Base-by-base conservation (phyloP, 768 basidiomycete species). In the Mycena albidolilacea region DNA sequence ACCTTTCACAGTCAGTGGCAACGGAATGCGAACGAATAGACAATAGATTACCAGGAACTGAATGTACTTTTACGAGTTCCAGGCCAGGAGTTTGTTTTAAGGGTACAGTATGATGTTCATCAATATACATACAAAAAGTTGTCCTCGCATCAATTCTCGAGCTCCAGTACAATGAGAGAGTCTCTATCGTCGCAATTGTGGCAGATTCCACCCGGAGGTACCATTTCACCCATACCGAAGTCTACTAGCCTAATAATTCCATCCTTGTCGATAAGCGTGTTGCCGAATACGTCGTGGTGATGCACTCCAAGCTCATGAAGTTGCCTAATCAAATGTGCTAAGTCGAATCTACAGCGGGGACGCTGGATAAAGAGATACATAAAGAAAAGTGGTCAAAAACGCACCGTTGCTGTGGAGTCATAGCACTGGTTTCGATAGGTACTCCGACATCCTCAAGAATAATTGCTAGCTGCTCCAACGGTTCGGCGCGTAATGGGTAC, bases 241-340 rank as follows among this genome's bases (percentile, higher is more conserved):
- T 63, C 61, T n/a, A 63, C 61, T 2, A 63, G 44, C 21, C 44
- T 21, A 21, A 63, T n/a, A 30, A 10, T 63, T 44, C 61, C 61
- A 7, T 63, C 5, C 6, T 48, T 12, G 44, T 63, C 61, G 7
- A 63, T 37, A 39, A 63, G 19, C 10, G 61, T 63, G 61, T 63
- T 44, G 43, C 61, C 61, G 21, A 46, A 44, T 3, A 63, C 43
- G 21, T 63, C 61, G 43, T 63, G 61, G 35, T 63, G 61, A 48
- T 63, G 61, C n/a, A 63, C 30, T 5, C 61, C 61, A 48, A 46
- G 14, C 19, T 14, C 48, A n/a, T 50, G 48, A 17, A 50, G 48
- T 15, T n/a, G 48, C 12, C 15, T 5, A n/a, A 50, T 50, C 19
- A n/a, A 17, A 15, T 50, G 14, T 17, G 15, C 48, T 6, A 50